Evolutionary conservation across 192 early-diverging fungal genomes (phyloP).

Genomic region (Podochytrium sp.): DNA sequence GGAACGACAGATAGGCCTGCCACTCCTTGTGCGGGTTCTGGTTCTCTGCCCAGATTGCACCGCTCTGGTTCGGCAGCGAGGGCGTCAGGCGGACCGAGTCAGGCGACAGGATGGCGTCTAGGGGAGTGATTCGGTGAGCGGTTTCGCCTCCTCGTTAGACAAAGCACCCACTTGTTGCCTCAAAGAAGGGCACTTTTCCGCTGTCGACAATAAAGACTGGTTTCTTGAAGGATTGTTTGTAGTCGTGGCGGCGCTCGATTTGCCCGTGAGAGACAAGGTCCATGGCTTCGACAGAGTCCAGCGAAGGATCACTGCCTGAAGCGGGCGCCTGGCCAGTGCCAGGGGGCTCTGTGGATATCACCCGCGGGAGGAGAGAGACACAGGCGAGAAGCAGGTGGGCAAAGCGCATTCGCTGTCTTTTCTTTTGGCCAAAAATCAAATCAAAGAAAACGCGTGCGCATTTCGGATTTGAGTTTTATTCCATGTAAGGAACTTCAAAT

Average conservation of each 20-base stretch:
- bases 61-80: slow-evolving; percentile 57
- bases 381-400: too few species aligned
- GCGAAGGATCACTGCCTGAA: background rate
- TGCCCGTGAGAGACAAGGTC: slow-evolving; percentile 27
- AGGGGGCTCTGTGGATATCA: background rate
- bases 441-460: background rate
- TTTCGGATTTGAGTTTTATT: too few species aligned
- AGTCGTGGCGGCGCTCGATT: slow-evolving; percentile 39
- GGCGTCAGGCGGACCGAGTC: slow-evolving; percentile 58
- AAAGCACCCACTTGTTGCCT: background rate
- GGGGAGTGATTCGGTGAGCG: too few species aligned
- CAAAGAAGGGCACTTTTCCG: slow-evolving; percentile 37
- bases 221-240: slow-evolving; percentile 42
- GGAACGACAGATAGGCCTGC: slow-evolving; percentile 70
- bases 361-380: too few species aligned
- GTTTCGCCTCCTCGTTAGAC: too few species aligned
- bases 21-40: slow-evolving; percentile 72
- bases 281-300: background rate
- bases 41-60: slow-evolving; percentile 62
- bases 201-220: slow-evolving; percentile 39
- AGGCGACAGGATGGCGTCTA: slow-evolving; percentile 34
- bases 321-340: background rate
- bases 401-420: too few species aligned
- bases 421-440: background rate
- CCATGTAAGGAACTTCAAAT: background rate